Evolutionary conservation across 192 early-diverging fungal species (phyloP).

Genomic region (Chytriomyces sp.): DNA sequence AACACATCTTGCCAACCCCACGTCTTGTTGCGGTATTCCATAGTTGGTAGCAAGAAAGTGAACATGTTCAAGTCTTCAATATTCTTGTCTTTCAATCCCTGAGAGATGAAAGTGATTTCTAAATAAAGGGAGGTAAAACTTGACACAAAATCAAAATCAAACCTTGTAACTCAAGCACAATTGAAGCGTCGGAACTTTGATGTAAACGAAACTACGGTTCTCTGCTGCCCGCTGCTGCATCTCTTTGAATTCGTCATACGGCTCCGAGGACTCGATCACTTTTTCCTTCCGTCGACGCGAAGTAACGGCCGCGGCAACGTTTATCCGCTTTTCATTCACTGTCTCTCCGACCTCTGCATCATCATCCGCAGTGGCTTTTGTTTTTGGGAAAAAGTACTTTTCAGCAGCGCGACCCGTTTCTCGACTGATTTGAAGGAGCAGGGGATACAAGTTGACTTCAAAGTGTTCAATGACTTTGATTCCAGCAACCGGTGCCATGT

Average conservation of each 20-base stretch:
- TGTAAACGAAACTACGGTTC: slow-evolving; percentile 88
- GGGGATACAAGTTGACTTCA: slow-evolving; percentile 77
- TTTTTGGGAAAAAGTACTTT: slow-evolving; percentile 81
- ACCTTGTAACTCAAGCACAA: slow-evolving; percentile 86
- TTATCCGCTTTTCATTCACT: not conserved
- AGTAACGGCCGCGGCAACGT: slow-evolving; percentile 7
- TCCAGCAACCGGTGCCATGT: slow-evolving; percentile 87
- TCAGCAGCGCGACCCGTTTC: slow-evolving; percentile 81
- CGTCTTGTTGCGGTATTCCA: slow-evolving; percentile 82
- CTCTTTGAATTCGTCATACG: slow-evolving; percentile 66
- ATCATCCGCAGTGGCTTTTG: slow-evolving; percentile 34
- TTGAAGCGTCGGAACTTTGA: slow-evolving; percentile 83
- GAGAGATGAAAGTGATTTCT: not conserved
- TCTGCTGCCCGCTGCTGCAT: slow-evolving; percentile 86
- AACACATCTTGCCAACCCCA: slow-evolving; percentile 81
- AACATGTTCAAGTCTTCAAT: slow-evolving; percentile 77
- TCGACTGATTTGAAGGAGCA: slow-evolving; percentile 82
- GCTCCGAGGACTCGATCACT: not conserved
- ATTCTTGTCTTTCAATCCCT: slow-evolving; percentile 81
- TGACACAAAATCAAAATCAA: slow-evolving; percentile 1
- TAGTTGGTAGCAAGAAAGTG: slow-evolving; percentile 71
- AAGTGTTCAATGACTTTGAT: slow-evolving; percentile 92
- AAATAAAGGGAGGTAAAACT: not conserved
- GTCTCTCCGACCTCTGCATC: not conserved
- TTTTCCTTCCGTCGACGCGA: not conserved